phyloP scores from a whole-genome alignment of 2,329 filamentous ascomycete genomes.

The Neurospora sp. region DNA sequence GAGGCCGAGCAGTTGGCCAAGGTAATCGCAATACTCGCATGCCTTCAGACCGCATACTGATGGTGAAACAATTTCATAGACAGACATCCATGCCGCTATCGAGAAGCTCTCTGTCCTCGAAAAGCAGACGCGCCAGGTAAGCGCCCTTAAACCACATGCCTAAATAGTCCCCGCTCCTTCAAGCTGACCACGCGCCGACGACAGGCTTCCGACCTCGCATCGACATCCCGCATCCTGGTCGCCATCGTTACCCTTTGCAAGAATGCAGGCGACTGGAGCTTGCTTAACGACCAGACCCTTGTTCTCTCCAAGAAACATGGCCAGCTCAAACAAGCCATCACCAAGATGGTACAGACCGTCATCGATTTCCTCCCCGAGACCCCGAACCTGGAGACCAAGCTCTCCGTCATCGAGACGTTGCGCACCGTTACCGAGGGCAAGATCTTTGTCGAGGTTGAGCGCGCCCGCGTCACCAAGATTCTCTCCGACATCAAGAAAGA shows the following conservation, averaged over 20 bases:
- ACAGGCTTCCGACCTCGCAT: constrained; percentile 88
- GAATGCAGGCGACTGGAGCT: constrained; percentile 80
- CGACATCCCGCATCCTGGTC: constrained; percentile 80
- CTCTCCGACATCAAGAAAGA: constrained; percentile 96
- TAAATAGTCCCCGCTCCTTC: constrained; percentile 8
- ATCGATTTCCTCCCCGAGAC: constrained; percentile 86
- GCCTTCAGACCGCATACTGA: background rate
- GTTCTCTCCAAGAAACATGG: constrained; percentile 98
- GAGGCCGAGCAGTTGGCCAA: constrained; percentile 85
- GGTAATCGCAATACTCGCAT: constrained; percentile 35
- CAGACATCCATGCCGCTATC: constrained; percentile 74
- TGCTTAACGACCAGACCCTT: constrained; percentile 93
- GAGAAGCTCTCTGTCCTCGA: constrained; percentile 88
- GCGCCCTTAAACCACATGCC: constrained; percentile 12
- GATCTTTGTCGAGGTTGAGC: constrained; percentile 99
- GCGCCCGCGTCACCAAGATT: constrained; percentile 87
- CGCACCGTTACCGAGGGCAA: constrained; percentile 97
- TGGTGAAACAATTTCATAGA: constrained; percentile 30
- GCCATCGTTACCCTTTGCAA: constrained; percentile 92
- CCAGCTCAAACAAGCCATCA: constrained; percentile 97
- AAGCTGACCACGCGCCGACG: background rate
- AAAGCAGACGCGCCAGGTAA: constrained; percentile 94
- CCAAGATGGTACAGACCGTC: constrained; percentile 96
- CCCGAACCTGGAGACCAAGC: constrained; percentile 75
- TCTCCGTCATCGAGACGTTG: constrained; percentile 88